These are phyloP conservation scores for Rhizopogon rudus DNA, from an alignment of 768 basidiomycete genomes.

Conservation along the genomic window DNA sequence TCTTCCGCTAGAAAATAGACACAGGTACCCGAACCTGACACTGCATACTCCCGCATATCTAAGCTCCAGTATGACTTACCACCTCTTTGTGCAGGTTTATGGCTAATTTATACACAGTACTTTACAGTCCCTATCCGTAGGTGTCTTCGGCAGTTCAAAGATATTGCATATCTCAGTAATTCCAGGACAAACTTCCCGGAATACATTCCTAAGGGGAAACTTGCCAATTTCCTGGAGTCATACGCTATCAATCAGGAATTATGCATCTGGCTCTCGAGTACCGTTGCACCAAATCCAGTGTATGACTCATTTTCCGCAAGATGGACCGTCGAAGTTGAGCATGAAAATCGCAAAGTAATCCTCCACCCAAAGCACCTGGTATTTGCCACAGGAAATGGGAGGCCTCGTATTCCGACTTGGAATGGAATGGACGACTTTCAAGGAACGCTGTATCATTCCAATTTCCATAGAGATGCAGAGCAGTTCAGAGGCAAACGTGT, in stretches of 20 bases:
- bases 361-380: neutral
- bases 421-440: constrained; percentile 40
- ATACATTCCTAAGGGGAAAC: constrained; percentile 19
- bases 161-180: neutral
- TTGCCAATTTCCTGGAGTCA: constrained; percentile 54
- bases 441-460: constrained; percentile 47
- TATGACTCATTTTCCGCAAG: neutral
- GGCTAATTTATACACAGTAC: constrained; percentile 26
- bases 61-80: constrained; percentile 35
- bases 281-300: constrained; percentile 22
- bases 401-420: neutral
- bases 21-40: neutral
- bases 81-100: neutral
- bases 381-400: neutral
- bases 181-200: neutral
- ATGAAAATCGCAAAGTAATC: neutral
- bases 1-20: constrained; percentile 18
- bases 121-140: constrained; percentile 43
- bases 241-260: constrained; percentile 52
- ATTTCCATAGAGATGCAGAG: constrained; percentile 36
- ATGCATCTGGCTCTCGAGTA: constrained; percentile 49
- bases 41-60: constrained; percentile 46
- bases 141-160: constrained; percentile 36
- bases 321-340: neutral
- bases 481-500: constrained; percentile 54